phyloP scores from a whole-genome alignment of 1,284 basidiomycete species.

The Ustilago xerochloae region DNA sequence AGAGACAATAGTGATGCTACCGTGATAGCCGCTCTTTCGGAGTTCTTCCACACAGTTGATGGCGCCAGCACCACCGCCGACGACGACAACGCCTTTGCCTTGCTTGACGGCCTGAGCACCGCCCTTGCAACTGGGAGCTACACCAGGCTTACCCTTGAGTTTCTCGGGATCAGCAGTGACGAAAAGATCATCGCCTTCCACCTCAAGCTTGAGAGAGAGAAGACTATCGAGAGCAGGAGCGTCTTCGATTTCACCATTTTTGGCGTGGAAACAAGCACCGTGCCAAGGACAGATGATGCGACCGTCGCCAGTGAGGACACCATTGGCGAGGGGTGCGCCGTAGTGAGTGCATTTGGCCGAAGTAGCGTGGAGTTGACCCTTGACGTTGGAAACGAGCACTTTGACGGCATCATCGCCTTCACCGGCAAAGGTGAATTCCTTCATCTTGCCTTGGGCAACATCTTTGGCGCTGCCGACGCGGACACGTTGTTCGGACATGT shows the following conservation, averaged over 20 bases:
- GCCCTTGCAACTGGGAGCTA: slow-evolving; percentile 59
- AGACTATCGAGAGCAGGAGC: slow-evolving; percentile 87
- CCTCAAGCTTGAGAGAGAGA: slow-evolving; percentile 79
- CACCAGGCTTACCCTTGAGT: slow-evolving; percentile 71
- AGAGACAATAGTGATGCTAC: slow-evolving; percentile 81
- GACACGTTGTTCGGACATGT: slow-evolving; percentile 44
- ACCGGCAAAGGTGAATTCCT: slow-evolving; percentile 81
- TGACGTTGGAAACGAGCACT: slow-evolving; percentile 78
- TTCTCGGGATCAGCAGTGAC: slow-evolving; percentile 80
- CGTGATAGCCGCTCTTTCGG: slow-evolving; percentile 83
- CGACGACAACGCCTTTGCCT: slow-evolving; percentile 80
- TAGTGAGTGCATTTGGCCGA: slow-evolving; percentile 90
- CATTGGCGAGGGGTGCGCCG: slow-evolving; percentile 82
- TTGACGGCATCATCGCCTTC: slow-evolving; percentile 74
- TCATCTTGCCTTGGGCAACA: slow-evolving; percentile 67
- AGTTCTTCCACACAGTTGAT: slow-evolving; percentile 85
- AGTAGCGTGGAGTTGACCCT: slow-evolving; percentile 77
- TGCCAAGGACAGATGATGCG: slow-evolving; percentile 87
- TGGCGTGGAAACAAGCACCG: slow-evolving; percentile 88
- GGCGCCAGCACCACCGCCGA: slow-evolving; percentile 84
- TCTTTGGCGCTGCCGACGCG: slow-evolving; percentile 46
- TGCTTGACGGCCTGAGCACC: slow-evolving; percentile 65
- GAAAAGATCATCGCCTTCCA: slow-evolving; percentile 79
- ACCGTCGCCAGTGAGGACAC: slow-evolving; percentile 82
- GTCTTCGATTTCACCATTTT: slow-evolving; percentile 76